A percentile compares a stretch with the other conserved stretches of the same genome.
Evolutionary conservation across 768 basidiomycete species (phyloP).

Genomic region (Pilatotrama ljubarskyi): DNA sequence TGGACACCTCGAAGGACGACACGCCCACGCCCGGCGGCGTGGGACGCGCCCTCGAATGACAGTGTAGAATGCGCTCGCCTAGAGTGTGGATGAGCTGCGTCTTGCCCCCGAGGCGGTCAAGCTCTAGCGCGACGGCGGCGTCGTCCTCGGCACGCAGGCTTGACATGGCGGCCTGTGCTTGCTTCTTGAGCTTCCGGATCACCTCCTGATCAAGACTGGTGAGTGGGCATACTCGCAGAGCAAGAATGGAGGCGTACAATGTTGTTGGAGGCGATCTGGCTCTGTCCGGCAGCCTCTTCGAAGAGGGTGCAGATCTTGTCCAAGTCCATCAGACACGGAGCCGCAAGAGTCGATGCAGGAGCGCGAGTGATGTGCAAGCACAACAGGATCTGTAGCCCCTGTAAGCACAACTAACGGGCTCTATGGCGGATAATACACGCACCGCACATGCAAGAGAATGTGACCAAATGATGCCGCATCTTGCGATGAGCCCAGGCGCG

Average conservation of each 20-base stretch:
- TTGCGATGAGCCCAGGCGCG: conserved; percentile 43
- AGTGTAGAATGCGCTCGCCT: conserved; percentile 4
- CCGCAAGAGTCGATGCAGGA: conserved; percentile 37
- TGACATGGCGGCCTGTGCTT: conserved; percentile 31
- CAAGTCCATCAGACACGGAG: conserved; percentile 37
- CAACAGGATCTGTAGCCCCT: conserved; percentile 23
- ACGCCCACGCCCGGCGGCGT: not conserved
- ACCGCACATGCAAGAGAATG: conserved; percentile 66
- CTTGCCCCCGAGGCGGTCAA: conserved; percentile 37
- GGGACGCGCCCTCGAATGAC: not conserved
- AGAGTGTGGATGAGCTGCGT: conserved; percentile 28
- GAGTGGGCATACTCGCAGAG: not conserved
- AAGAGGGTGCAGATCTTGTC: conserved; percentile 34
- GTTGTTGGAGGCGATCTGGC: conserved; percentile 30
- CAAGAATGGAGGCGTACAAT: conserved; percentile 16
- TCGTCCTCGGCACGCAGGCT: conserved; percentile 18
- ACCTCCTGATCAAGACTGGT: conserved; percentile 24
- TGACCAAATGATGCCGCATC: conserved; percentile 63
- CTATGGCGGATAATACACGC: conserved; percentile 27
- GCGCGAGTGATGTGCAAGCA: conserved; percentile 40
- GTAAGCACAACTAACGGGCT: not conserved
- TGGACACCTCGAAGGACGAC: not conserved
- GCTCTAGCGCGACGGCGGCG: conserved; percentile 23
- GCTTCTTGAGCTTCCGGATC: conserved; percentile 32
- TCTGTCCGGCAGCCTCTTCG: conserved; percentile 27